Evolutionary conservation across 805 yeast species (phyloP).

Genomic region (Candida nanaspora): DNA sequence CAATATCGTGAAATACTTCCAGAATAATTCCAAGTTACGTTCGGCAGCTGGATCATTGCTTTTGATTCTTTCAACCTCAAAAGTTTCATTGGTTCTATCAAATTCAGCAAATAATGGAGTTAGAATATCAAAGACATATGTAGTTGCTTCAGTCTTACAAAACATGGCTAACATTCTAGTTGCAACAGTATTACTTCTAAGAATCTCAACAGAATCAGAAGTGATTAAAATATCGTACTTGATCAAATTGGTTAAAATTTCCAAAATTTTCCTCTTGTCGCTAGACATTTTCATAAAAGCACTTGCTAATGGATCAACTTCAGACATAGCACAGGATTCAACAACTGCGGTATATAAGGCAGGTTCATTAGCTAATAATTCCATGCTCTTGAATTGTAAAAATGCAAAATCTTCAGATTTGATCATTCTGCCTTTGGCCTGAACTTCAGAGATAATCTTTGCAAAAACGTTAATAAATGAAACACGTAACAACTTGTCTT

Average conservation of each 20-base stretch:
- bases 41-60: conserved; percentile 30
- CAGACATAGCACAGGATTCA: conserved; percentile 56
- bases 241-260: conserved; percentile 48
- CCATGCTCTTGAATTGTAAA: conserved; percentile 3
- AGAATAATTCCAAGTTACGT: conserved; percentile 40
- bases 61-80: conserved; percentile 57
- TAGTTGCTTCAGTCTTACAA: conserved; percentile 59
- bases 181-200: conserved; percentile 77
- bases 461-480: conserved; percentile 76
- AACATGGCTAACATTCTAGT: conserved; percentile 68
- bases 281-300: conserved; percentile 52
- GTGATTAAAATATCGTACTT: conserved; percentile 56
- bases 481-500: conserved; percentile 54
- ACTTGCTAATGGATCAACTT: conserved; percentile 64
- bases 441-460: conserved; percentile 40
- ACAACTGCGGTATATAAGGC: conserved; percentile 46
- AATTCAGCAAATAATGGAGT: conserved; percentile 52
- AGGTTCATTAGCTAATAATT: conserved; percentile 23
- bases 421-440: conserved; percentile 7
- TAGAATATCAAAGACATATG: conserved; percentile 46
- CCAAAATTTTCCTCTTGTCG: conserved; percentile 27
- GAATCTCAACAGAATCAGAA: conserved; percentile 59
- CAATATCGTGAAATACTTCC: conserved; percentile 46
- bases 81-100: conserved; percentile 37
- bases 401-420: conserved; percentile 6